phyloP scores from a whole-genome alignment of 805 yeast species.

The Monosporozyma yasuniensis region DNA sequence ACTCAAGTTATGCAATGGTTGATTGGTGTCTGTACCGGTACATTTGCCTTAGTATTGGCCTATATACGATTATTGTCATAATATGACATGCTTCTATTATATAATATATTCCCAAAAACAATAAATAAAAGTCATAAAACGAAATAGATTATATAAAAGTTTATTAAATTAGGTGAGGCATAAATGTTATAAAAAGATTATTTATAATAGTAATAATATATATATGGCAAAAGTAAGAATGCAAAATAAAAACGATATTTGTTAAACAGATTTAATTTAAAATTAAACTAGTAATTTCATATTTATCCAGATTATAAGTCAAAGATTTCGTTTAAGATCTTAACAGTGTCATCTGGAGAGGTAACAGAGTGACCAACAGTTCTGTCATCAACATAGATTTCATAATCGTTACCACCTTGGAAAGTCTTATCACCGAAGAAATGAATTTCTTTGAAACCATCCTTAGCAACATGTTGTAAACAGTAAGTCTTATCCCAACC shows the following conservation, averaged over 20 bases:
- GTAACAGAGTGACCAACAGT: constrained; percentile 93
- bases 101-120: neutral
- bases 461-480: constrained; percentile 80
- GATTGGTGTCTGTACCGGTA: constrained; percentile 97
- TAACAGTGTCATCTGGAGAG: constrained; percentile 81
- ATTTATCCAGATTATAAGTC: constrained; percentile 21
- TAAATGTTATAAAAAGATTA: neutral
- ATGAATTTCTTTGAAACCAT: constrained; percentile 81
- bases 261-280: neutral
- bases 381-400: constrained; percentile 85
- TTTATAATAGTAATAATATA: neutral
- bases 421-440: constrained; percentile 98
- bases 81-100: neutral
- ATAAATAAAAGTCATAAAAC: neutral
- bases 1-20: constrained; percentile 98
- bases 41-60: constrained; percentile 87
- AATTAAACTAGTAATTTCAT: neutral
- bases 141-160: neutral
- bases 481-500: constrained; percentile 99
- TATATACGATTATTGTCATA: constrained; percentile 74
- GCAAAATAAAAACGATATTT: neutral
- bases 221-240: neutral
- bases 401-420: constrained; percentile 97
- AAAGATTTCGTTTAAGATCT: constrained; percentile 76
- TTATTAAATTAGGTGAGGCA: neutral